Evolutionary conservation across 1,284 basidiomycete species (phyloP), one percentile per base, ranked within the genome.

Genomic region (Stereum hirsutum): DNA sequence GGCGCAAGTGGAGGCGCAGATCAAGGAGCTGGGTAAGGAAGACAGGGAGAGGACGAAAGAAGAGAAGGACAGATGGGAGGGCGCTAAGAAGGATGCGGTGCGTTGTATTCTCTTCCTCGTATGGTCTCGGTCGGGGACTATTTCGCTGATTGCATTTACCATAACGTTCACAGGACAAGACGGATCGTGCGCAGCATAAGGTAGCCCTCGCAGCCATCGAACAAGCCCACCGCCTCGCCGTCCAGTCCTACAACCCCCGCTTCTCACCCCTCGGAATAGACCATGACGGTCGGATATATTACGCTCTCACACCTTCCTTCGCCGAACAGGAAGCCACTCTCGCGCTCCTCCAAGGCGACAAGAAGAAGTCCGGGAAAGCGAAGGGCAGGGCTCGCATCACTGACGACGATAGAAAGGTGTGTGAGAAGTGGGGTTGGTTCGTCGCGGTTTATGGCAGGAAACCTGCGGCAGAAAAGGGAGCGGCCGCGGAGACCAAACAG

Each of bases 391-490:
- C 49, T 14, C 30, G 43, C 17, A 17, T 68, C n/a, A 67, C 66
- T 3, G 56, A 62, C 34, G 69, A 72, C 11, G 73, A 77, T 19
- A 62, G 74, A 26, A 55, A 57, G 25, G 57, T 62, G 31, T 62
- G 79, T 57, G 67, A 57, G 47, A 68, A 73, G 28, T 88, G 83
- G 83, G 68, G 75, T 1, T 85, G 79, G 78, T 80, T 84, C 56
- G 52, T 88, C n/a, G 76, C 71, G 1, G 78, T 86, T 0, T 83
- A 58, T 54, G 69, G 64, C 47, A 77, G 78, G 7, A 56, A 57
- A 12, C 41, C 36, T 5, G 39, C 26, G 10, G 10, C 15, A 2
- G 21, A 14, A 10, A 30, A 25, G 3, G 21, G 21, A 20, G 26
- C 15, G 14, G 15, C 14, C 7, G 28, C 3, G 44, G 50, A 23